These are phyloP conservation scores for Aspergillus sp. DNA, from an alignment of 2,329 filamentous ascomycete genomes.

Conservation along the genomic window DNA sequence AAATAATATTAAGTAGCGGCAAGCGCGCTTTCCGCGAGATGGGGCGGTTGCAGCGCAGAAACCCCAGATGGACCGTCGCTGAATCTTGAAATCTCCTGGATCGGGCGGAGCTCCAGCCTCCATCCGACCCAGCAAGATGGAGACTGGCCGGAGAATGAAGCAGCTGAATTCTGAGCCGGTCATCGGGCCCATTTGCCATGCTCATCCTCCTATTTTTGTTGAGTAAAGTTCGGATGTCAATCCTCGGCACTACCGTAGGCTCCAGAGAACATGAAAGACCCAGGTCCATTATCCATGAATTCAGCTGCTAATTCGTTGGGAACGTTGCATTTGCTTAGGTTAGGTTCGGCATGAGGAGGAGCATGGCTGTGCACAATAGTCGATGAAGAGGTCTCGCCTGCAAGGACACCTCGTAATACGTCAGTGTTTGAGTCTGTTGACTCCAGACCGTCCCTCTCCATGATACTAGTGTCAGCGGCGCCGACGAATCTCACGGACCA, in stretches of 20 bases:
- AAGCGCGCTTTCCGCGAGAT: conserved; percentile 41
- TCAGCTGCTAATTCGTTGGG: conserved; percentile 1
- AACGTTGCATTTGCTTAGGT: conserved; percentile 10
- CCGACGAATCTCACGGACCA: conserved; percentile 16
- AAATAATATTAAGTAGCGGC: conserved; percentile 25
- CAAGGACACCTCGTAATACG: conserved; percentile 22
- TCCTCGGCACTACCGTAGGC: conserved; percentile 8
- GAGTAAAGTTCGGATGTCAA: conserved; percentile 10
- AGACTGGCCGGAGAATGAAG: not conserved
- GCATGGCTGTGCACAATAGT: conserved; percentile 13
- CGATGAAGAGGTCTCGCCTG: conserved; percentile 13
- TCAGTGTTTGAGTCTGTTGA: conserved; percentile 13
- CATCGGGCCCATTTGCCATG: conserved; percentile 5
- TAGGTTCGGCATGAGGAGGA: conserved; percentile 4
- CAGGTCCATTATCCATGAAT: conserved; percentile 2
- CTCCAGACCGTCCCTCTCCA: conserved; percentile 17
- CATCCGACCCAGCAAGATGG: not conserved
- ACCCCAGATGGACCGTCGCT: conserved; percentile 25
- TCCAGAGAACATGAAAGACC: conserved; percentile 2
- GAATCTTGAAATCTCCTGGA: not conserved
- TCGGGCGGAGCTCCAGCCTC: conserved; percentile 8
- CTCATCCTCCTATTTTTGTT: not conserved
- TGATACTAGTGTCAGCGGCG: conserved; percentile 14
- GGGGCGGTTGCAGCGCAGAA: conserved; percentile 35
- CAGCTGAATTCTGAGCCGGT: conserved; percentile 1